Evolutionary conservation across 1,284 basidiomycete species (phyloP).

Genomic region (Puccinia horiana): DNA sequence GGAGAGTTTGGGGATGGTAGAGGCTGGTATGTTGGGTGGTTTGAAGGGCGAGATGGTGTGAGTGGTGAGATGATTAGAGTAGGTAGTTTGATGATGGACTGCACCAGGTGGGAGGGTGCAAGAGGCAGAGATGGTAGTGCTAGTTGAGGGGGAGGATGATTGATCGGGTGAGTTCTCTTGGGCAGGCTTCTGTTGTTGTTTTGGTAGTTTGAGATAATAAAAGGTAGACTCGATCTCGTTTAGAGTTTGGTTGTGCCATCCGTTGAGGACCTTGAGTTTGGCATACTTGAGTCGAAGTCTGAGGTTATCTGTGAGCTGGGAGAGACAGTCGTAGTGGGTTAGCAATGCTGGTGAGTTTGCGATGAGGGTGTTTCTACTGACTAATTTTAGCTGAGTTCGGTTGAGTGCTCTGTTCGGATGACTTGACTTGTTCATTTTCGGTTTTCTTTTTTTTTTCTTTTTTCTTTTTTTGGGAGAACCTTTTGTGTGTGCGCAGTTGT

Average conservation of each 20-base stretch:
- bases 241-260: conserved; percentile 23
- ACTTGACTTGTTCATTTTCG: not conserved
- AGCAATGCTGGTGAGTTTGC: not conserved
- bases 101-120: not conserved
- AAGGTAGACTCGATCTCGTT: conserved; percentile 14
- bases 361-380: not conserved
- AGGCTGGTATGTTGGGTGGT: not conserved
- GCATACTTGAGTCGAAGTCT: conserved; percentile 20
- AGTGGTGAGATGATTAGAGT: not conserved
- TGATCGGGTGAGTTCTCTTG: not conserved
- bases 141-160: not conserved
- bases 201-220: not conserved
- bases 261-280: conserved; percentile 22
- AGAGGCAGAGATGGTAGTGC: not conserved
- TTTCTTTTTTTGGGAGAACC: too few relatives aligned
- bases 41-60: not conserved
- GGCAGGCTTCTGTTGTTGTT: not conserved
- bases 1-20: not conserved
- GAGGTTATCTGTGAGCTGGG: conserved; percentile 23
- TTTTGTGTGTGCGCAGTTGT: too few relatives aligned
- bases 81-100: not conserved
- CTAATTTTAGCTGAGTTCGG: conserved; percentile 1
- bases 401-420: not conserved
- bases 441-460: too few relatives aligned
- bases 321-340: not conserved